Percentiles rank a stretch among this genome's conserved stretches.
Conservation (phyloP, 768 basidiomycete species). For the Suillus subluteus region DNA sequence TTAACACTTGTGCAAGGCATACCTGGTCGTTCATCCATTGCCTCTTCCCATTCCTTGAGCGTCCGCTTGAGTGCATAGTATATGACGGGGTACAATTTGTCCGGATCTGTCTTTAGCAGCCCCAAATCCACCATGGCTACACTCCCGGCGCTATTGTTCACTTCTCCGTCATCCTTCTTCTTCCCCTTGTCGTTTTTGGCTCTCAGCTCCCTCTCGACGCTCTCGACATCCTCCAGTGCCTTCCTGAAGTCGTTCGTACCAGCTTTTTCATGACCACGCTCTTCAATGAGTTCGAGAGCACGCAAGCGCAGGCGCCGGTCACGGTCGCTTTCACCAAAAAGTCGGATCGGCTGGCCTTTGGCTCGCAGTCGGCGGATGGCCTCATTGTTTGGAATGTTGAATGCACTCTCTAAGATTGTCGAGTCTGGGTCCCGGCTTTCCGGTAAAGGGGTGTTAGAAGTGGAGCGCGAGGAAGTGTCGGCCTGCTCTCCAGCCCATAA, state of each 20-base stretch:
- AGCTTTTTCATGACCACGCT: conserved; percentile 76
- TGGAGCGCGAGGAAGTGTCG: conserved; percentile 36
- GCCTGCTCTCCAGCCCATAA: conserved; percentile 52
- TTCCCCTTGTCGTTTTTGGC: conserved; percentile 62
- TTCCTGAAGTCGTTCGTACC: conserved; percentile 97
- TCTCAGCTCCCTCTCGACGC: conserved; percentile 66
- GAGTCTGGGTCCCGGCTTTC: conserved; percentile 41
- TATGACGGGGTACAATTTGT: conserved; percentile 95
- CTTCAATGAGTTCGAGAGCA: conserved; percentile 94
- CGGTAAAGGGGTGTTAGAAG: conserved; percentile 42
- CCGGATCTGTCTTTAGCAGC: conserved; percentile 87
- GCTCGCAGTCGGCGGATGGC: conserved; percentile 84
- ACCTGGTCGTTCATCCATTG: conserved; percentile 94
- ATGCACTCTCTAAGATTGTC: conserved; percentile 47
- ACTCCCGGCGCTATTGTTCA: conserved; percentile 45
- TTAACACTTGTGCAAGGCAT: conserved; percentile 22
- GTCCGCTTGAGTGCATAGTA: conserved; percentile 94
- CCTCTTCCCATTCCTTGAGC: conserved; percentile 95
- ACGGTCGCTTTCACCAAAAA: conserved; percentile 96
- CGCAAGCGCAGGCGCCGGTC: conserved; percentile 88
- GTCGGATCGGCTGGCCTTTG: conserved; percentile 91
- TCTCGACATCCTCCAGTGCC: conserved; percentile 86
- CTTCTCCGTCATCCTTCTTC: conserved; percentile 62
- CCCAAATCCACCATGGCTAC: conserved; percentile 66
- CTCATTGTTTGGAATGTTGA: conserved; percentile 94